Evolutionary conservation across 306 rosid genomes (phyloP), one percentile per base, ranked within the genome.

Genomic region (Dicorynia guianensis): DNA sequence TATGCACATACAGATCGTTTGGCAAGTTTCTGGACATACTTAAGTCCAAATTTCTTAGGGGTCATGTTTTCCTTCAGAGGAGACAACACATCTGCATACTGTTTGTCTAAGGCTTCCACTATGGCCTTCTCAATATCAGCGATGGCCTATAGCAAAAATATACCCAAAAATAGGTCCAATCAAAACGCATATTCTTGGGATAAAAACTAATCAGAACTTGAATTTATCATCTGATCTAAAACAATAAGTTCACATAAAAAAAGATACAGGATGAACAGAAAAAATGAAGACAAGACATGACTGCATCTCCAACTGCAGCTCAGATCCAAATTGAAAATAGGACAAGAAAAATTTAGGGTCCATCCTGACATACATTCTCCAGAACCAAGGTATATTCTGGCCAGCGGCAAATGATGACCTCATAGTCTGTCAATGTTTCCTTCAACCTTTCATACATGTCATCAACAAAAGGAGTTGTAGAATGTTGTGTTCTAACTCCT

Each of bases 401-500:
- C 99, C 99, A 96, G 54, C 98, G 91, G 87, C 93, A 87, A 86
- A 92, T 92, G 79, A 96, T 92, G 84, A 92, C 87, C 82, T 90
- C 96, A 58, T 89, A 96, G 71, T 89, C 96, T 25, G 89, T 86
- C 86, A 96, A 84, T 19, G 96, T 92, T 84, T 84, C 97, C 81
- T 88, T 90, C 82, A 96, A 85, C 67, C 90, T 93, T 44, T 92
- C 96, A 80, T 92, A 96, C 96, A 96, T 92, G 66, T 96, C 99
- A 87, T 89, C 99, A 42, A 96, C 82, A 86, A 96, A 96, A 65
- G 99, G 99, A 75, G 99, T 96, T 4, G 99, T 96, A 48, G 93
- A 92, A 83, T 96, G 99, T 35, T 77, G 97, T 42, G 98, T 96
- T 84, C 86, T 89, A 71, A 90, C 97, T 76, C 99, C 99, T 3